Evolutionary conservation across 1,284 basidiomycete genomes (phyloP), one percentile per base, ranked within the genome.

Genomic region (Pseudomicrostroma phylloplanum): DNA sequence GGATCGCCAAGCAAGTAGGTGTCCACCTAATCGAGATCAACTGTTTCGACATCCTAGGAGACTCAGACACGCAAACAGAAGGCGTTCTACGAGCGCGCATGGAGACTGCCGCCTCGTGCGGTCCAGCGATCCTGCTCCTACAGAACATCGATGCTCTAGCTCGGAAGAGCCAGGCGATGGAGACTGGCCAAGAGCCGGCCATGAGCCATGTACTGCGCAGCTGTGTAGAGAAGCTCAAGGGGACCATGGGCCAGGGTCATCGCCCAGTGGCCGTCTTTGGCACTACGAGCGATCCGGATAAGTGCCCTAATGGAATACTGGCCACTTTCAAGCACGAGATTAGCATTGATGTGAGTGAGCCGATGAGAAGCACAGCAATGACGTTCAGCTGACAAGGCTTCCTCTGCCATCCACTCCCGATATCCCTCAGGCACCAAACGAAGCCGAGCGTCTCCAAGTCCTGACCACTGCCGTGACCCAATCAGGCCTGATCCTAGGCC

Each of bases 291-390:
- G 88, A 90, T 58, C 80, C 84, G 1, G 86, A 87, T 39, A 83
- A 84, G 43, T 83, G 93, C 6, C 87, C 91, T 0, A 79, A 85
- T 2, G 84, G 84, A 2, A 81, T 96, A 1, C 77, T 90, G 30
- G 84, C 85, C 1, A 86, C 84, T 64, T 96, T 97, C 82, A 96
- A 96, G 80, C 91, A 94, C 74, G 89, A 92, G 71, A 82, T 96
- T 26, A 75, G 80, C 0, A 85, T 94, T 12, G 60, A 55, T 55
- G 30, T 36, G 30, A 36, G 30, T 36, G 9, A 36, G 55, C 23
- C 21, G 12, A 17, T 42, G 26, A n/a, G 25, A 48, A 25, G 1
- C 30, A 17, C 25, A 19, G 2, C 40, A 12, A 48, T 7, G 8
- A 39, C 26, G 17, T 21, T 6, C 8, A 8, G 19, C 26, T 39